Conservation (phyloP, 139 green algal genomes). For the Pleodorina starrii region DNA sequence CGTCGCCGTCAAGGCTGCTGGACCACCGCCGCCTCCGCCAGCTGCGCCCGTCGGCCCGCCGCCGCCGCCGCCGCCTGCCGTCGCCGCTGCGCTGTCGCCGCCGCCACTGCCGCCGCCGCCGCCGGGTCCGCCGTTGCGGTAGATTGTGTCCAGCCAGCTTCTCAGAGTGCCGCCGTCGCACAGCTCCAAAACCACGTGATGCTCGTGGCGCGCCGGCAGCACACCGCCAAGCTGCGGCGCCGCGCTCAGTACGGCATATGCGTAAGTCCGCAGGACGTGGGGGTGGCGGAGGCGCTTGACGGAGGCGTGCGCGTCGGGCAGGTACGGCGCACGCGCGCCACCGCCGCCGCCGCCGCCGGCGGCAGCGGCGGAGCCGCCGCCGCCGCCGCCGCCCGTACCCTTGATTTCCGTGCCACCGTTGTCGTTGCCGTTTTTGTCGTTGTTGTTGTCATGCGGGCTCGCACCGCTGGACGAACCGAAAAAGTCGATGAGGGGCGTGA, state of each 20-base stretch:
- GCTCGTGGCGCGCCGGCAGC: slow-evolving; percentile 29
- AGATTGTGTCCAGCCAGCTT: not conserved
- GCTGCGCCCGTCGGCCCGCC: too few species aligned
- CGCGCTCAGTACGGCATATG: slow-evolving; percentile 12
- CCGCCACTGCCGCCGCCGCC: not conserved
- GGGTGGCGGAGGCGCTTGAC: slow-evolving; percentile 44
- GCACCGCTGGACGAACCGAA: slow-evolving; percentile 3
- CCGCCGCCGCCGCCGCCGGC: not conserved
- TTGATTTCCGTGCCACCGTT: not conserved
- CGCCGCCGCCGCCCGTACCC: not conserved
- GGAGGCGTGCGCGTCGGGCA: slow-evolving; percentile 13
- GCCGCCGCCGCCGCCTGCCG: too few species aligned
- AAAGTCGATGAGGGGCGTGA: slow-evolving; percentile 28
- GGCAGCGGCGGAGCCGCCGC: too few species aligned
- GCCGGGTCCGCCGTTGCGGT: not conserved
- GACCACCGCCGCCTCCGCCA: too few species aligned
- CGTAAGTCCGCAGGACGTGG: slow-evolving; percentile 44
- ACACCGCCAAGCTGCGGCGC: slow-evolving; percentile 4
- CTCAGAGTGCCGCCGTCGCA: slow-evolving; percentile 44
- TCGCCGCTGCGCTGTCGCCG: not conserved
- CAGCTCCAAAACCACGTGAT: slow-evolving; percentile 49
- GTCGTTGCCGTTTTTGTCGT: too few species aligned
- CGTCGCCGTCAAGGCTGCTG: not conserved
- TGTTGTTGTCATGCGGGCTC: too few species aligned
- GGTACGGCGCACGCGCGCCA: not conserved